These are phyloP conservation scores for Ascoidea asiatica DNA, from an alignment of 805 yeast genomes.

Conservation along the genomic window DNA sequence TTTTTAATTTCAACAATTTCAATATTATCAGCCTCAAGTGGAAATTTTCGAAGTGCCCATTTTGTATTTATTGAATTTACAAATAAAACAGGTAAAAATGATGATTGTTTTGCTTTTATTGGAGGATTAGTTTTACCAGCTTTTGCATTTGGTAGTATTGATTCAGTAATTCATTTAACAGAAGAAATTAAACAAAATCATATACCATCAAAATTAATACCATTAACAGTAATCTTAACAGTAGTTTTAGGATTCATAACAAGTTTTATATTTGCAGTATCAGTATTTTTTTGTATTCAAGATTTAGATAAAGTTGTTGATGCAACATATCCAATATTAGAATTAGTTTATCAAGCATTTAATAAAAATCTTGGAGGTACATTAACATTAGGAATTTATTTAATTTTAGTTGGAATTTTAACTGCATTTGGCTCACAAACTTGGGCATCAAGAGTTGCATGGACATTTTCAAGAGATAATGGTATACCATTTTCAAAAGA, in stretches of 20 bases:
- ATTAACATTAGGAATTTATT: too few relatives aligned
- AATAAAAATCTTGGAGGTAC: too few relatives aligned
- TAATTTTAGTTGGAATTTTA: too few relatives aligned
- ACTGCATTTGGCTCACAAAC: slow-evolving; percentile 50
- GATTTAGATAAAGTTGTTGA: slow-evolving; percentile 30
- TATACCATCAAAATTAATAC: slow-evolving; percentile 45
- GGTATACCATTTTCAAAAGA: slow-evolving; percentile 43
- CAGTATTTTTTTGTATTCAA: slow-evolving; percentile 45
- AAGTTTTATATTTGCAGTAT: slow-evolving; percentile 34
- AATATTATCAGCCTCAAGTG: slow-evolving; percentile 36
- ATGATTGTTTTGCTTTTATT: slow-evolving; percentile 46
- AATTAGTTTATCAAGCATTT: background rate
- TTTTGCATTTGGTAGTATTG: slow-evolving; percentile 59
- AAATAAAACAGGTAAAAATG: slow-evolving; percentile 48
- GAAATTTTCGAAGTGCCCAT: slow-evolving; percentile 33
- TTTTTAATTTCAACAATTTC: slow-evolving; percentile 40
- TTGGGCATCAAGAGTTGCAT: slow-evolving; percentile 55
- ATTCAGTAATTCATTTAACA: slow-evolving; percentile 60
- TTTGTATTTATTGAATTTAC: slow-evolving; percentile 42
- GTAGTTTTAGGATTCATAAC: slow-evolving; percentile 57
- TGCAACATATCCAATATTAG: background rate
- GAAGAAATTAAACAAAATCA: slow-evolving; percentile 52
- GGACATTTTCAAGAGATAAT: slow-evolving; percentile 58
- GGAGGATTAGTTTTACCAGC: slow-evolving; percentile 59
- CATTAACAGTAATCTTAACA: slow-evolving; percentile 47